These are phyloP conservation scores for Quercus rubra DNA, from an alignment of 306 rosid genomes.

Conservation along the genomic window DNA sequence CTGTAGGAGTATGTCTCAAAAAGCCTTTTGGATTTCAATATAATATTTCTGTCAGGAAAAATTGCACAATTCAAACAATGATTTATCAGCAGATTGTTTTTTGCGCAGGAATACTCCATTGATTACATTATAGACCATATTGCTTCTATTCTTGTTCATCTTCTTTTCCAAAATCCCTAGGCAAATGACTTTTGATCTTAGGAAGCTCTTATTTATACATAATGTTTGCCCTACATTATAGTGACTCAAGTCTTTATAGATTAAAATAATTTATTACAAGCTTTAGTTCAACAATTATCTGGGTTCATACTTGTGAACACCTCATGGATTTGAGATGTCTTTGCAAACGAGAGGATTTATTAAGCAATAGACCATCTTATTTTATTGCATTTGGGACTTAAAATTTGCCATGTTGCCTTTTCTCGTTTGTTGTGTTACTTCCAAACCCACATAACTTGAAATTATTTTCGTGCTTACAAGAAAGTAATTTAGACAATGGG, in stretches of 20 bases:
- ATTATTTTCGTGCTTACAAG: not conserved
- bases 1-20: too few species aligned
- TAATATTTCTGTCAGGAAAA: too few species aligned
- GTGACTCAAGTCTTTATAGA: not conserved
- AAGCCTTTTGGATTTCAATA: too few species aligned
- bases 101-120: too few species aligned
- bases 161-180: too few species aligned
- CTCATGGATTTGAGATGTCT: not conserved
- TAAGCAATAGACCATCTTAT: not conserved
- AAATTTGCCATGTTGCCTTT: not conserved
- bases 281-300: not conserved
- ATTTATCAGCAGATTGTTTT: too few species aligned
- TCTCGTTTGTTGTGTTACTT: not conserved
- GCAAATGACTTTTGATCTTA: too few species aligned
- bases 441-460: not conserved
- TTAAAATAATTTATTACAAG: not conserved
- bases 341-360: not conserved
- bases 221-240: not conserved
- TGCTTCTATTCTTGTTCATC: too few species aligned
- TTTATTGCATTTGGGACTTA: not conserved
- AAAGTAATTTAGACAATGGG: not conserved
- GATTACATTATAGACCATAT: too few species aligned
- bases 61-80: too few species aligned
- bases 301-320: not conserved
- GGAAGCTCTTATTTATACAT: too few species aligned